Evolutionary conservation across 495 filamentous ascomycete species (phyloP).

Genomic region (Neurospora sp.): DNA sequence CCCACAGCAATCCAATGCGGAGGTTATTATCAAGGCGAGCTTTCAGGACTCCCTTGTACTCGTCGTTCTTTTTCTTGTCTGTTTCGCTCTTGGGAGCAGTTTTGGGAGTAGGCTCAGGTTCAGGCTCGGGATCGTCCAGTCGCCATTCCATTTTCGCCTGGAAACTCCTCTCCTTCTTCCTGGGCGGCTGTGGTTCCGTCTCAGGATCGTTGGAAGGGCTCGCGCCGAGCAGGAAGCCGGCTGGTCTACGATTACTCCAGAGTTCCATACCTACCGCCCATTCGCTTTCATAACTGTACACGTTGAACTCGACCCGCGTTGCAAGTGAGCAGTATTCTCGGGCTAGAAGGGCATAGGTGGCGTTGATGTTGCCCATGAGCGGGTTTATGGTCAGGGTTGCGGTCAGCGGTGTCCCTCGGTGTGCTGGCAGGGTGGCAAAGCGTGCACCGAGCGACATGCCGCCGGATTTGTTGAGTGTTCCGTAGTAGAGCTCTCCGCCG

Average conservation of each 20-base stretch:
- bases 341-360: constrained; percentile 82
- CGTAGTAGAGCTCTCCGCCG: constrained; percentile 94
- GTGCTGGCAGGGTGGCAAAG: constrained; percentile 83
- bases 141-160: constrained; percentile 47
- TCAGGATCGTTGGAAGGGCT: constrained; percentile 10
- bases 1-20: constrained; percentile 80
- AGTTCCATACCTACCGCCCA: constrained; percentile 83
- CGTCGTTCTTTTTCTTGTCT: constrained; percentile 34
- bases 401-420: constrained; percentile 78
- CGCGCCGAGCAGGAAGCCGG: constrained; percentile 32
- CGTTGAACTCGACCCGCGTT: constrained; percentile 90
- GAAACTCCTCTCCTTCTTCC: constrained; percentile 37
- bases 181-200: constrained; percentile 14
- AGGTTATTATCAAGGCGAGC: constrained; percentile 77
- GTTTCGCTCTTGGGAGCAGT: not conserved
- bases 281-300: constrained; percentile 95
- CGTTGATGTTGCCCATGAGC: constrained; percentile 81
- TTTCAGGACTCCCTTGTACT: constrained; percentile 81
- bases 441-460: constrained; percentile 69
- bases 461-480: constrained; percentile 79
- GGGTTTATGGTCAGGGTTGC: constrained; percentile 87
- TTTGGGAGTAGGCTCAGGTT: constrained; percentile 2
- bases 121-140: constrained; percentile 30
- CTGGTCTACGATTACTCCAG: constrained; percentile 52
- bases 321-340: constrained; percentile 72